Evolutionary conservation across 345 rosid genomes (phyloP).

Genomic region (Streptanthus diversifolius): DNA sequence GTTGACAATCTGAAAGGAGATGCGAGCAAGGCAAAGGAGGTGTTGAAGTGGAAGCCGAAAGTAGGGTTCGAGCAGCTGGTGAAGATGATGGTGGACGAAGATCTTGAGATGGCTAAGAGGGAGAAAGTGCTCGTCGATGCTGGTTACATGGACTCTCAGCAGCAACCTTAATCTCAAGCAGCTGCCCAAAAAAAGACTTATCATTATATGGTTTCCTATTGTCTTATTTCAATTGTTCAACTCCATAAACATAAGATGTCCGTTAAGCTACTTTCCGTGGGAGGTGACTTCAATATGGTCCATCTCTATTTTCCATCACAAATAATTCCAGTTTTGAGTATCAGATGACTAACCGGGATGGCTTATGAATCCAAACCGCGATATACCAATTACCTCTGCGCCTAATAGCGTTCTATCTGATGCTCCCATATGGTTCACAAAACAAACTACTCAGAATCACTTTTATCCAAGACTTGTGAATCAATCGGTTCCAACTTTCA

Average conservation of each 20-base stretch:
- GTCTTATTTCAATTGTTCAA: constrained; percentile 14
- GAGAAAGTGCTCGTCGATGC: constrained; percentile 96
- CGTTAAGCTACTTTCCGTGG: constrained; percentile 77
- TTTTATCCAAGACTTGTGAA: neutral
- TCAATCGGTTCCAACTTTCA: neutral
- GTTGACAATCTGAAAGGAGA: constrained; percentile 60
- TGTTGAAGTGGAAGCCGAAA: constrained; percentile 66
- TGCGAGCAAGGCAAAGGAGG: constrained; percentile 46
- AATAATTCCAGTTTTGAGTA: neutral
- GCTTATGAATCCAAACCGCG: neutral
- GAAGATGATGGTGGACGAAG: constrained; percentile 92
- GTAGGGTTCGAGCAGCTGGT: constrained; percentile 83
- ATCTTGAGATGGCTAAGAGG: constrained; percentile 73
- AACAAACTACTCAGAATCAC: neutral
- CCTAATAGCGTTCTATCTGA: constrained; percentile 31
- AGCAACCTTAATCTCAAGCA: constrained; percentile 51
- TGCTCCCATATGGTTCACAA: constrained; percentile 21
- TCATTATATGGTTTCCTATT: neutral
- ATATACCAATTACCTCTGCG: constrained; percentile 42
- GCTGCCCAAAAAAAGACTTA: neutral
- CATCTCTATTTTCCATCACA: constrained; percentile 31
- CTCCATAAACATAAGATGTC: constrained; percentile 55
- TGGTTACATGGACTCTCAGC: constrained; percentile 80
- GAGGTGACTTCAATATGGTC: constrained; percentile 66
- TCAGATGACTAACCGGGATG: neutral